These are phyloP conservation scores for Hymenotorrendiella dingleyae DNA, from an alignment of 2,329 filamentous ascomycete genomes.

Conservation along the genomic window DNA sequence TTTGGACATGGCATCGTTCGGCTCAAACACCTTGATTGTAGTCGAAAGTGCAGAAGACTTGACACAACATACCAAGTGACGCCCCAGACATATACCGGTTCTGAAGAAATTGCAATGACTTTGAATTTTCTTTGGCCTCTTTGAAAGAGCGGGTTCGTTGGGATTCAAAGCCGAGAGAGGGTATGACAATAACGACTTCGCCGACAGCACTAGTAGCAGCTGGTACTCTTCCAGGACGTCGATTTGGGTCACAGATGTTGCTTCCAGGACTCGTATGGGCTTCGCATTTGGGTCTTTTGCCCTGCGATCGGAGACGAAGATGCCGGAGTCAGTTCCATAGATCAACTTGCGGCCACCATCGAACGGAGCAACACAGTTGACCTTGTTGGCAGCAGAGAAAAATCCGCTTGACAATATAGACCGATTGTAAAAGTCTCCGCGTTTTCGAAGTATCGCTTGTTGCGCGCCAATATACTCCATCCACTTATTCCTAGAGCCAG, in stretches of 20 bases:
- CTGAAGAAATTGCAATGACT: conserved; percentile 99
- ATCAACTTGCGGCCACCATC: conserved; percentile 94
- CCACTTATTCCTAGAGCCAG: conserved; percentile 88
- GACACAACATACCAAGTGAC: conserved; percentile 92
- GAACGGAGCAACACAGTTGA: conserved; percentile 92
- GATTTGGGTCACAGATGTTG: conserved; percentile 83
- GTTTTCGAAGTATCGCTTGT: conserved; percentile 78
- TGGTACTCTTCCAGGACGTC: conserved; percentile 95
- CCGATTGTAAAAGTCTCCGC: conserved; percentile 85
- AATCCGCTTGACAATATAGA: conserved; percentile 54
- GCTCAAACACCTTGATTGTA: conserved; percentile 98
- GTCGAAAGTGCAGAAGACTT: conserved; percentile 90
- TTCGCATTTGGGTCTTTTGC: conserved; percentile 68
- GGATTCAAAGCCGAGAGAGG: conserved; percentile 80
- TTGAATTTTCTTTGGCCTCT: conserved; percentile 90
- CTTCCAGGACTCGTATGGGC: conserved; percentile 80
- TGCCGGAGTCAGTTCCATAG: conserved; percentile 88
- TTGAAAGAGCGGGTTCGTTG: conserved; percentile 72
- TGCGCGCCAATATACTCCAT: conserved; percentile 91
- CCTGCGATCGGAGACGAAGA: conserved; percentile 88
- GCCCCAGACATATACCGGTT: conserved; percentile 86
- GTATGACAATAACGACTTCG: conserved; percentile 90
- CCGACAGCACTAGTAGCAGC: conserved; percentile 82
- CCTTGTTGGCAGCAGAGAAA: conserved; percentile 65
- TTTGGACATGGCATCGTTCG: conserved; percentile 88